Evolutionary conservation across 1,284 basidiomycete genomes (phyloP).

Genomic region (Moesziomyces parantarcticus): DNA sequence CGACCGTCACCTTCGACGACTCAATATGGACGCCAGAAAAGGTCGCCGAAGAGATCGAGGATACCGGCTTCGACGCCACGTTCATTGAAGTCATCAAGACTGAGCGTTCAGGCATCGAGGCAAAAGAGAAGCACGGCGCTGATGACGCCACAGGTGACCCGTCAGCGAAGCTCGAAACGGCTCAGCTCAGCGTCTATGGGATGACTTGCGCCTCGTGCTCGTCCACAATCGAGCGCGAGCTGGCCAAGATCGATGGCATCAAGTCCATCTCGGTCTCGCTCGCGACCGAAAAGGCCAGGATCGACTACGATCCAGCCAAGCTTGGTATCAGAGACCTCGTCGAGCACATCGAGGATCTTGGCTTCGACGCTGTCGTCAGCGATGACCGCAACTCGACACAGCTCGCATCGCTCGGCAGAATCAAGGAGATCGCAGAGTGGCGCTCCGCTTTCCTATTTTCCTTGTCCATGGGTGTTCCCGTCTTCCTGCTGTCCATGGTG

Average conservation of each 20-base stretch:
- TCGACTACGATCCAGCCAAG: slow-evolving; percentile 51
- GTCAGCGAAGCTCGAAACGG: slow-evolving; percentile 15
- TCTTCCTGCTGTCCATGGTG: slow-evolving; percentile 92
- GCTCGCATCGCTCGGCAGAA: slow-evolving; percentile 86
- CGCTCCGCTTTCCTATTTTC: slow-evolving; percentile 81
- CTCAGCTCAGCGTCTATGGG: slow-evolving; percentile 79
- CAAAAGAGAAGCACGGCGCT: slow-evolving; percentile 4
- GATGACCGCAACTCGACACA: slow-evolving; percentile 87
- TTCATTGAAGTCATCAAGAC: slow-evolving; percentile 35
- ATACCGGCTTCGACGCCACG: slow-evolving; percentile 87
- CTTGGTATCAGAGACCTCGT: slow-evolving; percentile 59
- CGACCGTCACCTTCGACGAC: slow-evolving; percentile 87
- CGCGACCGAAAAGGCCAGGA: slow-evolving; percentile 52
- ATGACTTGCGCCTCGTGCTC: slow-evolving; percentile 90
- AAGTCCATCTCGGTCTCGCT: slow-evolving; percentile 53
- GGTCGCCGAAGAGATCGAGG: slow-evolving; percentile 81
- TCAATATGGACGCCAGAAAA: slow-evolving; percentile 79
- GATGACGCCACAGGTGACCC: not conserved
- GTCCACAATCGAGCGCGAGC: slow-evolving; percentile 78
- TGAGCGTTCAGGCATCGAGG: slow-evolving; percentile 5
- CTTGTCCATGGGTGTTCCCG: slow-evolving; percentile 84
- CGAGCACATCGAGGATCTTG: slow-evolving; percentile 76
- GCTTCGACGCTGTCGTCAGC: slow-evolving; percentile 86
- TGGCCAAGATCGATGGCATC: slow-evolving; percentile 74
- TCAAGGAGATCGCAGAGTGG: slow-evolving; percentile 93